Evolutionary conservation across 2,329 filamentous ascomycete species (phyloP), one percentile per base, ranked within the genome.

Genomic region (Epicoccum sorghinum): DNA sequence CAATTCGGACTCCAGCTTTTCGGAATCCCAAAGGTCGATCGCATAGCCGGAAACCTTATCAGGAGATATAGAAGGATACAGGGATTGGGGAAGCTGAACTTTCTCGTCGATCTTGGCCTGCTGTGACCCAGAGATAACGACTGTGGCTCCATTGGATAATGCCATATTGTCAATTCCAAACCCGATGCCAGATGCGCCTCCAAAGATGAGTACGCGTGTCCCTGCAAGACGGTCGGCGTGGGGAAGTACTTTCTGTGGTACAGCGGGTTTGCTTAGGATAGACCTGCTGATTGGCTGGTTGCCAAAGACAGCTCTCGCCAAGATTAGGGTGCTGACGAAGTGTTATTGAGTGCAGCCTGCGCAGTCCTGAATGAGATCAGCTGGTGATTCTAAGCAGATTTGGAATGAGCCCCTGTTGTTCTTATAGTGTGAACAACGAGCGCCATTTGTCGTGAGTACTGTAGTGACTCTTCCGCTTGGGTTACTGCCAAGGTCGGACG

Each of bases 111-210:
- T 73, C 50, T 82, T 82, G 37, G 72, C 43, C 29, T 79, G 73
- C 37, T 77, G 81, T 10, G 86, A 88, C n/a, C 83, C 85, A 7
- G 83, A 83, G 64, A 89, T 81, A 43, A 78, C 81, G 10, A 89
- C 82, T 18, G 65, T 69, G 36, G 82, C 82, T 32, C 83, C 83
- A 46, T 81, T 75, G 39, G 82, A 82, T 37, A 88, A 70, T 5
- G 78, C 74, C 13, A 80, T 81, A 74, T 85, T 80, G 42, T 86
- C 86, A 7, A 86, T 82, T 50, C 76, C 80, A 59, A 80, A 85
- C 27, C 87, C 87, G 37, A 90, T 87, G 40, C 87, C 87, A 29
- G 83, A 81, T 0, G 84, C 83, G 35, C 86, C 88, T 36, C 87
- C 87, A 49, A 89, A 79, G 66, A 89, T 72, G 33, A 90, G 80